Evolutionary conservation across 2,329 filamentous ascomycete species (phyloP), one percentile per base, ranked within the genome.

Genomic region (Colletotrichum sojae): DNA sequence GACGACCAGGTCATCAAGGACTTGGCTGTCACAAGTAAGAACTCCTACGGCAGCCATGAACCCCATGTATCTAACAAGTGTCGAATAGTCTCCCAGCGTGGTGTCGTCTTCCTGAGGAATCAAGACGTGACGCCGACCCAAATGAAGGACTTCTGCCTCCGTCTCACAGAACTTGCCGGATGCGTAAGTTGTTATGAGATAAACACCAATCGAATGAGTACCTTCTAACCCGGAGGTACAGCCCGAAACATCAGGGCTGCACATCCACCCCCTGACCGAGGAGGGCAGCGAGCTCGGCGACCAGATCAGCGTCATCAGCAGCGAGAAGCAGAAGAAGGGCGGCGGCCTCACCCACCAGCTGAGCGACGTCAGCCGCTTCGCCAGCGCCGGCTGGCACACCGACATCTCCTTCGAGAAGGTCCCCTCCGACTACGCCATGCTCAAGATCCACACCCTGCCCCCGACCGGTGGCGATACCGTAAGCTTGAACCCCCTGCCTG

Each of bases 221-320:
- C 20, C 49, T 16, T 16, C 67, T 69, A 52, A 69, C 67, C 27
- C 62, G 51, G 43, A 15, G 12, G 25, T 43, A 60, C 57, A 81
- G 76, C 86, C 86, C 18, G 73, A 79, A 43, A 82, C 82, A 2
- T 88, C 86, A 1, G 78, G 79, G 2, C 79, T 89, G 25, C 87
- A 89, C 66, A 82, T 88, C 8, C 87, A 89, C 71, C 86, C 87
- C 6, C 73, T 89, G 27, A 84, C 83, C 0, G 84, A 88, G 69
- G 83, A 85, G 70, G 82, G 82, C 20, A 84, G 83, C 65, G 84
- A 88, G 72, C 79, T 86, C 0, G 85, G 85, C 43, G 85, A 88
- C 73, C 83, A 89, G 74, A 85, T 89, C 71, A 85, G 82, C 63
- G 85, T 88, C 62, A 89, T 89, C 75, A 86, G 83, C 63, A 85